A percentile compares a stretch with the other conserved stretches of the same genome.
Conservation (phyloP, 2,329 filamentous ascomycete genomes). For the Ophiocordyceps sinensis region DNA sequence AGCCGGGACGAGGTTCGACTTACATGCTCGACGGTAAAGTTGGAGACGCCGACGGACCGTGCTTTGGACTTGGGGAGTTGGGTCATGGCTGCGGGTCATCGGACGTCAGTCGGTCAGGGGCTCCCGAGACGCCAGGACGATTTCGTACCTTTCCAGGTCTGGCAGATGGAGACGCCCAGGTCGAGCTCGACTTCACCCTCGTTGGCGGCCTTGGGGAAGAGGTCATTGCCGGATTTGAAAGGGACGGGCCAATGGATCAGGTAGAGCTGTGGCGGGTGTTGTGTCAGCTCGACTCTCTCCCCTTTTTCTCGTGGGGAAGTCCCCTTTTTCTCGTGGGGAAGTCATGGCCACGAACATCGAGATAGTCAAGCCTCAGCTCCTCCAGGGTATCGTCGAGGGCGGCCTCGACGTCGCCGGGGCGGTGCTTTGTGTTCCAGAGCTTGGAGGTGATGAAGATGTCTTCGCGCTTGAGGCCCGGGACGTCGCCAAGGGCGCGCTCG, state of each 20-base stretch:
- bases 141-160: conserved; percentile 27
- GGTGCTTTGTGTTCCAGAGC: conserved; percentile 46
- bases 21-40: conserved; percentile 48
- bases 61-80: conserved; percentile 46
- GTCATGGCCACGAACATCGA: conserved; percentile 27
- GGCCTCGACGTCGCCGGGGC: conserved; percentile 41
- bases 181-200: conserved; percentile 25
- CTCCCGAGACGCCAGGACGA: too few species aligned
- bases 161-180: conserved; percentile 22
- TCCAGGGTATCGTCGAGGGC: conserved; percentile 41
- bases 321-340: background rate
- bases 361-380: conserved; percentile 40
- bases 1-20: conserved; percentile 1
- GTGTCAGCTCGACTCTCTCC: background rate
- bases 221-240: conserved; percentile 22
- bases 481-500: conserved; percentile 27
- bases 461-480: conserved; percentile 36
- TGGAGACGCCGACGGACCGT: conserved; percentile 57
- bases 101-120: too few species aligned
- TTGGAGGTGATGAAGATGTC: conserved; percentile 54
- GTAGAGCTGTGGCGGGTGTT: conserved; percentile 26
- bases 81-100: conserved; percentile 24
- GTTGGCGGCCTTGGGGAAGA: conserved; percentile 29
- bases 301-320: background rate
- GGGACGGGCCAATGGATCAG: conserved; percentile 49